phyloP scores from a whole-genome alignment of 306 rosid genomes.

The Myrica gale region DNA sequence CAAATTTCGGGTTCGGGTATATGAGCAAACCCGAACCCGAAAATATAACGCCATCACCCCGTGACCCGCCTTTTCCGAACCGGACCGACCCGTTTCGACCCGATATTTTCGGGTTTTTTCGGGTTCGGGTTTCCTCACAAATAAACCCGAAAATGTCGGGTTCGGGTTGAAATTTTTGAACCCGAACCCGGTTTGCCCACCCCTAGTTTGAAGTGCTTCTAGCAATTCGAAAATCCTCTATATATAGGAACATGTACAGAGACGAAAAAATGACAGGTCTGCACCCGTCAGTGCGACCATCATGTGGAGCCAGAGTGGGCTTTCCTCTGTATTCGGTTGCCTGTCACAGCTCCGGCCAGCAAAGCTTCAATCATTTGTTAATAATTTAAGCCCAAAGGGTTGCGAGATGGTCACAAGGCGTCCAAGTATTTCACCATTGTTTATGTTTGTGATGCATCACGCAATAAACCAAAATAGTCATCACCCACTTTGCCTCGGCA shows the following conservation, averaged over 20 bases:
- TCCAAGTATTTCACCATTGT: constrained; percentile 28
- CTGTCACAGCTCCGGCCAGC: constrained; percentile 43
- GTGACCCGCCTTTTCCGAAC: too few relatives aligned
- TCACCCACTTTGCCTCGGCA: constrained; percentile 38
- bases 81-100: too few relatives aligned
- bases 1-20: too few relatives aligned
- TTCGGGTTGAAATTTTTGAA: too few relatives aligned
- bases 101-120: too few relatives aligned
- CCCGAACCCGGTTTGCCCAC: too few relatives aligned
- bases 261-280: not conserved
- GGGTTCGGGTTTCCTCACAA: too few relatives aligned
- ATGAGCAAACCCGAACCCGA: too few relatives aligned
- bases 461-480: constrained; percentile 32
- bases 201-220: constrained; percentile 19
- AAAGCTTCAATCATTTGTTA: constrained; percentile 27
- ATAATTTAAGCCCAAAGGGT: constrained; percentile 9
- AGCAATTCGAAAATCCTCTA: constrained; percentile 10
- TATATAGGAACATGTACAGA: constrained; percentile 18
- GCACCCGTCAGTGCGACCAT: constrained; percentile 14
- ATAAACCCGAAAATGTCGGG: too few relatives aligned
- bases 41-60: too few relatives aligned
- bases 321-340: constrained; percentile 22
- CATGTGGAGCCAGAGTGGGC: constrained; percentile 45
- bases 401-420: constrained; percentile 10
- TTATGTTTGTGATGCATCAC: constrained; percentile 23